phyloP scores from a whole-genome alignment of 805 yeast genomes.

The Candida lessepsii region DNA sequence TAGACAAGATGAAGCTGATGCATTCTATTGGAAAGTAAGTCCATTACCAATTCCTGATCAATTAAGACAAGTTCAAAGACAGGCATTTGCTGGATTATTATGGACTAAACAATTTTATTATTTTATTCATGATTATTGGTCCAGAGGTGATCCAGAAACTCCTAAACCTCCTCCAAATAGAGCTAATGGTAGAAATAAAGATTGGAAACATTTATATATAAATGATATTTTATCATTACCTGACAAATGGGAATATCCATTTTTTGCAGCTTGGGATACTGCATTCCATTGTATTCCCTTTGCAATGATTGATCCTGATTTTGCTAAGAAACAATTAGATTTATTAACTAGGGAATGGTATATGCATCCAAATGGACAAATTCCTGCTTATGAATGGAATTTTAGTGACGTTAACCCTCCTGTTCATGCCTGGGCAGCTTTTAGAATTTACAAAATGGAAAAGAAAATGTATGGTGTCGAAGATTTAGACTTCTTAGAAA shows the following conservation, averaged over 20 bases:
- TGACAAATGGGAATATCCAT: constrained; percentile 95
- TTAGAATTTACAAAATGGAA: constrained; percentile 83
- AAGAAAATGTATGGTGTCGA: constrained; percentile 78
- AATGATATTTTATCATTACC: constrained; percentile 88
- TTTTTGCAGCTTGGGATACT: constrained; percentile 96
- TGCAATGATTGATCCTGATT: constrained; percentile 90
- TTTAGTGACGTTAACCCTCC: constrained; percentile 96
- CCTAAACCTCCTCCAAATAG: constrained; percentile 76
- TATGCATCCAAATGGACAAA: constrained; percentile 97
- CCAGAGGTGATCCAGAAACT: constrained; percentile 75
- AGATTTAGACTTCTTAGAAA: constrained; percentile 79
- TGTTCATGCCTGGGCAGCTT: constrained; percentile 95
- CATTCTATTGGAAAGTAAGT: constrained; percentile 83
- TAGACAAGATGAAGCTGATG: constrained; percentile 87
- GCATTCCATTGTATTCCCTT: constrained; percentile 93
- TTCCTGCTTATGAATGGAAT: constrained; percentile 97
- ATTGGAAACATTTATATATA: constrained; percentile 86
- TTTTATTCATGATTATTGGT: constrained; percentile 84
- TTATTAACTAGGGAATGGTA: constrained; percentile 91
- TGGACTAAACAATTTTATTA: constrained; percentile 94
- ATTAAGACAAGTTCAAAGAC: constrained; percentile 81
- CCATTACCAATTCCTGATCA: constrained; percentile 83
- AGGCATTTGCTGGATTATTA: constrained; percentile 88
- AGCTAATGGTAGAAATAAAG: constrained; percentile 82
- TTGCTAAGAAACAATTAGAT: constrained; percentile 86